These are phyloP conservation scores for Hordeum pubiflorum DNA, from an alignment of 202 grass and related monocot species.

Conservation along the genomic window DNA sequence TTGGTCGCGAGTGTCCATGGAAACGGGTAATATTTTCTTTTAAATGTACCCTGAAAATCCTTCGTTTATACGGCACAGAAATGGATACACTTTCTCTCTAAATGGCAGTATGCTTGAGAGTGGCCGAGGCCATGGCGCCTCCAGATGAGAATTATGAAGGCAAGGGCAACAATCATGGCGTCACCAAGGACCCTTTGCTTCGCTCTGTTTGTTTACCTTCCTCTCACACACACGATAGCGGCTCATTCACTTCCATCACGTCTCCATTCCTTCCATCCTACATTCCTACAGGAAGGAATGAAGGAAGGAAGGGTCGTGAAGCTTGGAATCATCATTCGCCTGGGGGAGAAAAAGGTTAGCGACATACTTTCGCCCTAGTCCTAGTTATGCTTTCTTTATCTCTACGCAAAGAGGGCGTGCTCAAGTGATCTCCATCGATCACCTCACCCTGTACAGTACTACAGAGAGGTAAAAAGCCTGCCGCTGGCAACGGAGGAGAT, in stretches of 20 bases:
- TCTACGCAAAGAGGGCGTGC: conserved; percentile 33
- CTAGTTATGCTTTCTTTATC: conserved; percentile 28
- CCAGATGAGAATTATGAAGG: neutral
- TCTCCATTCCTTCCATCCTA: neutral
- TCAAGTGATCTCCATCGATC: neutral
- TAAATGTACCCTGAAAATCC: neutral
- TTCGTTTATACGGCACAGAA: neutral
- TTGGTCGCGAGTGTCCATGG: neutral
- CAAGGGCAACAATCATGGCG: neutral
- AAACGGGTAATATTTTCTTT: neutral
- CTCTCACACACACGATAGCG: neutral
- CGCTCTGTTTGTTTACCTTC: neutral
- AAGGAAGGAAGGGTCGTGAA: neutral
- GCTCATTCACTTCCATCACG: neutral
- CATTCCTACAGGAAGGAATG: neutral
- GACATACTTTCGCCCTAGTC: neutral
- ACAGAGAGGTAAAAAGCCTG: conserved; percentile 9
- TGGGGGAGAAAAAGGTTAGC: neutral
- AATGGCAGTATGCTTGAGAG: neutral
- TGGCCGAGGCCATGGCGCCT: neutral
- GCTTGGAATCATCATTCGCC: conserved; percentile 13
- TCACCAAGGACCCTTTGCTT: neutral
- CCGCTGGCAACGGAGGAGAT: conserved; percentile 6
- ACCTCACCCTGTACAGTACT: neutral
- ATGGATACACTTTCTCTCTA: neutral